Evolutionary conservation across 768 basidiomycete genomes (phyloP), one percentile per base, ranked within the genome.

Genomic region (Dioszegia crocea): DNA sequence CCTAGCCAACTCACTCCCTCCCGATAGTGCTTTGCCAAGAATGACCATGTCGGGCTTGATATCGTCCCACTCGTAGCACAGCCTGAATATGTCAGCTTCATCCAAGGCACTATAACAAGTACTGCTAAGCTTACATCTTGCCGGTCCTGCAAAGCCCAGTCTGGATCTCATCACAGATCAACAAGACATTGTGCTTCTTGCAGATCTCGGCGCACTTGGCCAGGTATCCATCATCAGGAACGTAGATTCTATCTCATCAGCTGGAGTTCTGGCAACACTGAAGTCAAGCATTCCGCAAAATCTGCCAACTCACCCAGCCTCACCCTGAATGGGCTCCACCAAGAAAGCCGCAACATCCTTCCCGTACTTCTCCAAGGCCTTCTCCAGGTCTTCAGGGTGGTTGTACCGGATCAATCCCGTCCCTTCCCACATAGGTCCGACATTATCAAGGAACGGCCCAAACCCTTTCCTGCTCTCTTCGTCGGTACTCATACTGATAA

Each of bases 81-180:
- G 84, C 68, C 76, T 78, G 57, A 31, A 26, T 46, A 36, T 23
- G 39, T 31, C 46, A 55, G 27, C 39, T 31, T n/a, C 21, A 6
- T 14, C 14, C 33, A 33, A n/a, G n/a, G 33, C 33, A 6, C 33
- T 12, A 21, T 26, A 17, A 9, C 44, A 52, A 19, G 26, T 11
- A 23, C 31, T 19, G 51, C 10, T n/a, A 23, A 39, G 66, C 74
- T 62, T 50, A 75, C 86, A 97, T 84, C 82, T 88, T 92, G 38
- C 94, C 94, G 0, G 94, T 97, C 41, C 94, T 83, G 63, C 88
- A 88, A 27, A 99, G 81, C 40, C 94, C 94, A 85, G 96, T 98
- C 78, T 99, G 96, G 62, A 99, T 92, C 77, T 99, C 96, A 66
- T 99, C 96, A 66, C 91, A 93, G 71, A 99, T 98, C 33, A 99